These are phyloP conservation scores for Talaromyces marneffei DNA, from an alignment of 2,329 filamentous ascomycete genomes.

Conservation along the genomic window DNA sequence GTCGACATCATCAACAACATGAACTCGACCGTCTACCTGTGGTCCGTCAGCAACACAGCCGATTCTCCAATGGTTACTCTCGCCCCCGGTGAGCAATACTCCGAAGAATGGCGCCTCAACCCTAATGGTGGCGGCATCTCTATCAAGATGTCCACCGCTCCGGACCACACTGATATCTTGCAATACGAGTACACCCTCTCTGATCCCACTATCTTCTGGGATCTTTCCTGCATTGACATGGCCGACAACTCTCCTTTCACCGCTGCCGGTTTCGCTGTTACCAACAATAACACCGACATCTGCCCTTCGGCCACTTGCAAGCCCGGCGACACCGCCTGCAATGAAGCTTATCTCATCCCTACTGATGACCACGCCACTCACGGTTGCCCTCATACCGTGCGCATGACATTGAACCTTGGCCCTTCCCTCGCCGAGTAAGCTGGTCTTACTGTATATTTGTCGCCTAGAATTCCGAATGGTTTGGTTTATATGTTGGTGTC, in stretches of 20 bases:
- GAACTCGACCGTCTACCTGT: conserved; percentile 33
- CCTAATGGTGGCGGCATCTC: conserved; percentile 38
- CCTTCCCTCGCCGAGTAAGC: conserved; percentile 11
- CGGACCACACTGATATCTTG: conserved; percentile 31
- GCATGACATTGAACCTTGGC: conserved; percentile 32
- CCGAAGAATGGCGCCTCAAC: conserved; percentile 31
- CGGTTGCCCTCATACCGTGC: conserved; percentile 34
- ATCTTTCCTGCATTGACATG: conserved; percentile 37
- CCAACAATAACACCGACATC: conserved; percentile 21
- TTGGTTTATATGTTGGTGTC: background rate
- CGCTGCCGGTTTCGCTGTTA: conserved; percentile 31
- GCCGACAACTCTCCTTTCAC: conserved; percentile 27
- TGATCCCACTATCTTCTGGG: conserved; percentile 33
- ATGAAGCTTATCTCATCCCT: conserved; percentile 37
- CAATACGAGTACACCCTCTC: conserved; percentile 39
- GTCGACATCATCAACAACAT: conserved; percentile 38
- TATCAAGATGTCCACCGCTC: conserved; percentile 36
- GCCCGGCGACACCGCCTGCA: conserved; percentile 32
- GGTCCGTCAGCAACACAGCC: conserved; percentile 34
- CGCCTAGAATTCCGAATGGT: background rate
- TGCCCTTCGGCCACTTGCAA: conserved; percentile 34
- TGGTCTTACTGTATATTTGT: background rate
- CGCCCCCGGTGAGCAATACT: conserved; percentile 29
- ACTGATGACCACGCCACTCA: conserved; percentile 40
- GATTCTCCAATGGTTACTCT: conserved; percentile 31